These are phyloP conservation scores for Rhizopus sp. DNA, from an alignment of 371 early-diverging fungal genomes.

Conservation along the genomic window DNA sequence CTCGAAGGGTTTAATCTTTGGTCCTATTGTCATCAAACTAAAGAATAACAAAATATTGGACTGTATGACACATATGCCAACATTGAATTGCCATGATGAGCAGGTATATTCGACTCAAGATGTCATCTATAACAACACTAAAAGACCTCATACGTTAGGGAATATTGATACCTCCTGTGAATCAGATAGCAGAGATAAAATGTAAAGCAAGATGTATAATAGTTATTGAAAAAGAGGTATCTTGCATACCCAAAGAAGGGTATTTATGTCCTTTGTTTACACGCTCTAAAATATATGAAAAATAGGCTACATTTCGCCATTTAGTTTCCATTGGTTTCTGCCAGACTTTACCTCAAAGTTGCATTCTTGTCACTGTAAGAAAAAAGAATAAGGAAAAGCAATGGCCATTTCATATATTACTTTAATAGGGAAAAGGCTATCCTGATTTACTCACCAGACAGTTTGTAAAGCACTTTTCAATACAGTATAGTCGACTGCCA, in stretches of 20 bases:
- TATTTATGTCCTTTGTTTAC: not conserved
- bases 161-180: slow-evolving; percentile 38
- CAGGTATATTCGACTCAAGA: slow-evolving; percentile 17
- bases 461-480: slow-evolving; percentile 35
- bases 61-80: slow-evolving; percentile 22
- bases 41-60: slow-evolving; percentile 35
- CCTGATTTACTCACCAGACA: slow-evolving; percentile 50
- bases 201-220: slow-evolving; percentile 38
- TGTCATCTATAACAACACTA: not conserved
- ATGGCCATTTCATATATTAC: not conserved
- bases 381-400: not conserved
- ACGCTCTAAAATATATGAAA: not conserved
- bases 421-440: slow-evolving; percentile 43
- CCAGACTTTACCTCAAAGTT: slow-evolving; percentile 23
- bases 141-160: slow-evolving; percentile 20
- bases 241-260: not conserved
- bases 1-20: slow-evolving; percentile 45
- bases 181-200: slow-evolving; percentile 33
- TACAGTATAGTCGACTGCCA: slow-evolving; percentile 18
- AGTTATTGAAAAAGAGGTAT: slow-evolving; percentile 51
- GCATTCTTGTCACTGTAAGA: slow-evolving; percentile 44
- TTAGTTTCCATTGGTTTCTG: slow-evolving; percentile 36
- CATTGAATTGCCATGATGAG: slow-evolving; percentile 23
- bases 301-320: slow-evolving; percentile 49
- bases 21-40: slow-evolving; percentile 35